Evolutionary conservation across 306 rosid species (phyloP).

Genomic region (Phaseolus lunatus): DNA sequence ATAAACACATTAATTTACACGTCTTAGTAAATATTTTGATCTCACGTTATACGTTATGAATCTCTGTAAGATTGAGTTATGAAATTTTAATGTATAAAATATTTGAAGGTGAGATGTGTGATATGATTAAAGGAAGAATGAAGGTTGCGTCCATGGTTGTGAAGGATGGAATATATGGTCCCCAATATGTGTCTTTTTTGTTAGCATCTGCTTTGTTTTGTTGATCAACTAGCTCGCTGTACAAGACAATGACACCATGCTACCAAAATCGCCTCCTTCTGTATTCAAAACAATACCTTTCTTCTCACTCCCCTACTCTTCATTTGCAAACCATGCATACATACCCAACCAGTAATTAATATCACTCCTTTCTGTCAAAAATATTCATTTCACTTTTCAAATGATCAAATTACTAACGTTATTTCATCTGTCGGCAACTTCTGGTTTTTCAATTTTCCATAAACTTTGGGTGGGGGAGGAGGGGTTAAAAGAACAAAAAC

Average conservation of each 20-base stretch:
- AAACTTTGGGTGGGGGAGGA: too few relatives aligned
- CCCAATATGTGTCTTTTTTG: slow-evolving; percentile 44
- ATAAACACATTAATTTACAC: too few relatives aligned
- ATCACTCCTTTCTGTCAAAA: too few relatives aligned
- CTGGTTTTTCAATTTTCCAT: neutral
- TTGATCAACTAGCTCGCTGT: slow-evolving; percentile 43
- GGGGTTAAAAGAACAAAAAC: neutral
- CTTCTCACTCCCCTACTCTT: neutral
- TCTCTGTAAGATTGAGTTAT: too few relatives aligned
- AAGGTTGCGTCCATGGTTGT: slow-evolving; percentile 28
- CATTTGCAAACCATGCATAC: neutral
- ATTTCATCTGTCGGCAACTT: neutral
- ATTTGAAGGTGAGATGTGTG: slow-evolving; percentile 12
- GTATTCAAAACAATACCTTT: slow-evolving; percentile 1
- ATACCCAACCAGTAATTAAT: neutral
- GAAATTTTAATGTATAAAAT: too few relatives aligned
- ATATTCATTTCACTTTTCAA: neutral
- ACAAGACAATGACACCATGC: slow-evolving; percentile 38
- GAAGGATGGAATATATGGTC: slow-evolving; percentile 49
- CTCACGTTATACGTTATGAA: too few relatives aligned
- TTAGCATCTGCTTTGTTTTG: slow-evolving; percentile 42
- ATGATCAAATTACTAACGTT: neutral
- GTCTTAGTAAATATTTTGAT: too few relatives aligned
- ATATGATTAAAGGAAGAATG: slow-evolving; percentile 6
- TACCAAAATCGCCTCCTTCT: neutral